Evolutionary conservation across 495 filamentous ascomycete genomes (phyloP).

Genomic region (Ramalina peruviana): DNA sequence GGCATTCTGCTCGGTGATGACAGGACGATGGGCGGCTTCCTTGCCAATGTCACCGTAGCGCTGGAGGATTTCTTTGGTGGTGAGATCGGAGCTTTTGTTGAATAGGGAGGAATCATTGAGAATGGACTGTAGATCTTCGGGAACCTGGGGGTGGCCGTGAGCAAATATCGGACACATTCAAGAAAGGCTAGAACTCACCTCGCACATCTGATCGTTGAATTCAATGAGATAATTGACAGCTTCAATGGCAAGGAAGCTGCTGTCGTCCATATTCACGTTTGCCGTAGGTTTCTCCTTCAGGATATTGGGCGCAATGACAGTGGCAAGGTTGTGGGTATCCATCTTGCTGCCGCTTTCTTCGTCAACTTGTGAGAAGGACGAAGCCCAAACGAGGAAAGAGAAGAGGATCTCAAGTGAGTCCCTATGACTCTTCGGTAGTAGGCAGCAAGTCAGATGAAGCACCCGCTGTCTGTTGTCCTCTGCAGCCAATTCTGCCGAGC

Average conservation of each 20-base stretch:
- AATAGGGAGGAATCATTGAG: constrained; percentile 73
- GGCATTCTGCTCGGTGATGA: constrained; percentile 39
- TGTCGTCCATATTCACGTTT: constrained; percentile 58
- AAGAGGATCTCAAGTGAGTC: constrained; percentile 93
- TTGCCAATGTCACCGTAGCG: constrained; percentile 65
- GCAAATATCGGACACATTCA: constrained; percentile 12
- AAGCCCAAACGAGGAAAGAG: constrained; percentile 93
- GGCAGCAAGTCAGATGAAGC: constrained; percentile 82
- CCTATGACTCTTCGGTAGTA: constrained; percentile 83
- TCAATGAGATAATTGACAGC: constrained; percentile 80
- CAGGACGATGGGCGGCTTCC: constrained; percentile 40
- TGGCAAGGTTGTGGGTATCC: constrained; percentile 96
- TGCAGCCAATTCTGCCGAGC: constrained; percentile 56
- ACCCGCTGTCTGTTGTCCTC: constrained; percentile 69
- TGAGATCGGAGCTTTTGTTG: constrained; percentile 68
- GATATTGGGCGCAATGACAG: constrained; percentile 96
- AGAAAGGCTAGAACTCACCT: constrained; percentile 45
- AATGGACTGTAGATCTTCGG: constrained; percentile 76
- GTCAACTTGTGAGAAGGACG: constrained; percentile 92
- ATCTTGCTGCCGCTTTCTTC: constrained; percentile 90
- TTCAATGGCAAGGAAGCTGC: constrained; percentile 83
- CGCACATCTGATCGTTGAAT: constrained; percentile 90
- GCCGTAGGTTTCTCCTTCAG: constrained; percentile 50
- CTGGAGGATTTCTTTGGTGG: constrained; percentile 92
- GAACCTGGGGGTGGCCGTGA: constrained; percentile 47